Evolutionary conservation across 148 eudicot species (phyloP), one percentile per base, ranked within the genome.

Genomic region (Silene conica): DNA sequence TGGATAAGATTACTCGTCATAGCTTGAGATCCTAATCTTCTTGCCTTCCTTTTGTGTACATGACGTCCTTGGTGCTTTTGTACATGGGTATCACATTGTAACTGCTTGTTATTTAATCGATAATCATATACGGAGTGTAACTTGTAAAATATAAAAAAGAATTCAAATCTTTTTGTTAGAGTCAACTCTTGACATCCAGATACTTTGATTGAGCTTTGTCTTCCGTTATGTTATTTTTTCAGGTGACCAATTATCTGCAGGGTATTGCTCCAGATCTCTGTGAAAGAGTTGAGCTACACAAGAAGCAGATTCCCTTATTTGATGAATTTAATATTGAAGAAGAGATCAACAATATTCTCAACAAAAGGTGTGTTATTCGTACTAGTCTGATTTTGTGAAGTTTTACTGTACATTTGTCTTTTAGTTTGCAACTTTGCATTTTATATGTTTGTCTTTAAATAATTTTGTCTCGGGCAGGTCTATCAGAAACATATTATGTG

Each of bases 201-300:
- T 68, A 50, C 23, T 19, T 41, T 43, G 22, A 48, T 31, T 20
- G 23, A 66, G 25, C 46, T 63, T 63, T 63, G 19, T 19, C 3
- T 31, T 25, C 21, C 15, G 41, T 57, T 63, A 9, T 48, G 5
- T 60, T 8, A 54, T 38, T 13, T 50, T 80, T 82, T 66, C 86
- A 95, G 98, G 97, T 95, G 76, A 95, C 93, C 71, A 92, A 86
- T 78, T 95, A 95, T 88, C 96, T 95, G 77, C 96, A 87, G 79
- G 92, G 85, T 65, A 85, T 92, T 80, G 98, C 96, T 75, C 98
- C 98, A 65, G 84, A 86, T 80, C 92, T 95, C 72, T 90, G 98
- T 84, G 90, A 88, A 63, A 82, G 93, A 82, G 89, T 95, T 74
- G 92, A 90, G 82, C 82, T 92, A 67, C 89, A 92, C 85, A 80